Evolutionary conservation across 495 filamentous ascomycete species (phyloP).

Genomic region (Staphylotrichum tortipilum): DNA sequence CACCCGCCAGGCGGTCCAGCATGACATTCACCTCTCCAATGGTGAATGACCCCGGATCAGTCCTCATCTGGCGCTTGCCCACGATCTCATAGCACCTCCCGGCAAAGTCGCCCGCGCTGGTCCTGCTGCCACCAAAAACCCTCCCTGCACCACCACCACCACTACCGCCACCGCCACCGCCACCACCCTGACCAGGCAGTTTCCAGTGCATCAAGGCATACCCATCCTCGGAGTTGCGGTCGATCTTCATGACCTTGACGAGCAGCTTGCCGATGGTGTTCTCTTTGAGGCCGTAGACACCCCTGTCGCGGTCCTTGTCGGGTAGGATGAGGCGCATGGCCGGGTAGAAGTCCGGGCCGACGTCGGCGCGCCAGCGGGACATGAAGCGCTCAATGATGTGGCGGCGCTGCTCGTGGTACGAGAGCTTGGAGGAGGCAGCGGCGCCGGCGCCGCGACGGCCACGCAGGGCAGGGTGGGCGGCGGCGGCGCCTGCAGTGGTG

Average conservation of each 20-base stretch:
- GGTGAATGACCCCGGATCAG: slow-evolving; percentile 62
- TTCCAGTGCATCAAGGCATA: slow-evolving; percentile 88
- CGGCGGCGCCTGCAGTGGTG: slow-evolving; percentile 48
- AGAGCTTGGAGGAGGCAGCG: slow-evolving; percentile 48
- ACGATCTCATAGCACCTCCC: slow-evolving; percentile 78
- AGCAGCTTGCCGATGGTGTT: slow-evolving; percentile 79
- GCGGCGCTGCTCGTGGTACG: slow-evolving; percentile 75
- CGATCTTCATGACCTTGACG: slow-evolving; percentile 86
- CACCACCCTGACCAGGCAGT: slow-evolving; percentile 60
- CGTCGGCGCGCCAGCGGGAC: slow-evolving; percentile 75
- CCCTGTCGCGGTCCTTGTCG: slow-evolving; percentile 84
- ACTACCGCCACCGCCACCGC: slow-evolving; percentile 46
- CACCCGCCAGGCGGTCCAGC: slow-evolving; percentile 68
- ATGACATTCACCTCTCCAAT: slow-evolving; percentile 85
- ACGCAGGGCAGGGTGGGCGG: slow-evolving; percentile 38
- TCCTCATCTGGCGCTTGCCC: slow-evolving; percentile 73
- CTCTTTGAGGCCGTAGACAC: slow-evolving; percentile 94
- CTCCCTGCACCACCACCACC: slow-evolving; percentile 46
- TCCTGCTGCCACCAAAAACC: slow-evolving; percentile 57
- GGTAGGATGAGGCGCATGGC: slow-evolving; percentile 88
- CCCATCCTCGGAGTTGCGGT: slow-evolving; percentile 82
- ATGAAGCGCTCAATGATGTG: slow-evolving; percentile 87
- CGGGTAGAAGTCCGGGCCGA: slow-evolving; percentile 88
- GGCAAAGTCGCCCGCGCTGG: slow-evolving; percentile 83
- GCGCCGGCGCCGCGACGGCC: slow-evolving; percentile 18